phyloP scores from a whole-genome alignment of 2,329 filamentous ascomycete species.

The Fusarium austroafricanum region DNA sequence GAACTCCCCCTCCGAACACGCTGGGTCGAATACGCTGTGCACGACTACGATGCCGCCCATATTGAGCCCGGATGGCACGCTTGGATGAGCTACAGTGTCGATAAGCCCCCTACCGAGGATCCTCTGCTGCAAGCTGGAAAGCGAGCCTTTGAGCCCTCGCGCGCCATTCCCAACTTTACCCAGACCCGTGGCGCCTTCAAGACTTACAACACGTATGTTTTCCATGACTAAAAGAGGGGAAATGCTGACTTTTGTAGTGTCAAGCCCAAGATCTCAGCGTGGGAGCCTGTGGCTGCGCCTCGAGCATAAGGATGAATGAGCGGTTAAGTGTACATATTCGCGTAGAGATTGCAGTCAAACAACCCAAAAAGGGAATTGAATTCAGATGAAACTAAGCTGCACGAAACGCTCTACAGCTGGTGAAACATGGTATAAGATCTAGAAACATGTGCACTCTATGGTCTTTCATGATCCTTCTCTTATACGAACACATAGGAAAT shows the following conservation, averaged over 20 bases:
- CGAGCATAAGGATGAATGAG: constrained; percentile 46
- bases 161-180: constrained; percentile 80
- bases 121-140: constrained; percentile 73
- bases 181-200: constrained; percentile 83
- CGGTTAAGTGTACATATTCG: constrained; percentile 43
- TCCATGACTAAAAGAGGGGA: background rate
- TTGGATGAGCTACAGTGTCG: constrained; percentile 95
- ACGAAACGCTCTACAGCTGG: constrained; percentile 5
- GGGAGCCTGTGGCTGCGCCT: constrained; percentile 60
- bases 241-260: constrained; percentile 52
- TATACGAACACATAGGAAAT: constrained; percentile 27
- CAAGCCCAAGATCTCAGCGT: constrained; percentile 65
- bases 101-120: constrained; percentile 85
- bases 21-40: constrained; percentile 96
- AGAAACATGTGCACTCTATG: constrained; percentile 39
- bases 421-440: constrained; percentile 36
- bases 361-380: constrained; percentile 29
- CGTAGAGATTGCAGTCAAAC: constrained; percentile 35
- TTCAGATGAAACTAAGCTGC: constrained; percentile 26
- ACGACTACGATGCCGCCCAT: constrained; percentile 84
- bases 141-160: constrained; percentile 79
- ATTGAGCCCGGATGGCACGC: constrained; percentile 98
- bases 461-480: constrained; percentile 28
- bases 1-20: constrained; percentile 94
- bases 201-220: constrained; percentile 93